Percentiles rank a stretch among this genome's conserved stretches.
Conservation (phyloP, 148 eudicot species). For the Oxyria digyna region DNA sequence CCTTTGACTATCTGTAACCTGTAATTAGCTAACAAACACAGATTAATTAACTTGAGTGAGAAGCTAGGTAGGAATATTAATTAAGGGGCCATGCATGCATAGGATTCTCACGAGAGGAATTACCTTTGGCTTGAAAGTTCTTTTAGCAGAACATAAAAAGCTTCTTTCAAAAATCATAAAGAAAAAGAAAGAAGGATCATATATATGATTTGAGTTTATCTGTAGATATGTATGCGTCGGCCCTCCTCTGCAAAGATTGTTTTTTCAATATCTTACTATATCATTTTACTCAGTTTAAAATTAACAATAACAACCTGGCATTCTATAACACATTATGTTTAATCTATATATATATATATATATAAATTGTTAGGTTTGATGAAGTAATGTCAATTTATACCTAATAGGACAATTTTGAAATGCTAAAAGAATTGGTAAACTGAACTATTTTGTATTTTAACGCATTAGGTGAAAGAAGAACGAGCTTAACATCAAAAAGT, state of each 20-base stretch:
- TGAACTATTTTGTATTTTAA: too few species aligned
- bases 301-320: too few species aligned
- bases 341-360: too few species aligned
- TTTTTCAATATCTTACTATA: too few species aligned
- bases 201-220: neutral
- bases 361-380: too few species aligned
- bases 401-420: too few species aligned
- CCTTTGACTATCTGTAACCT: neutral
- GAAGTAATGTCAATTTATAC: too few species aligned
- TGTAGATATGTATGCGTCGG: neutral
- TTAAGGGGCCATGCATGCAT: constrained; percentile 1
- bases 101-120: neutral
- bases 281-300: too few species aligned
- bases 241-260: neutral
- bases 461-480: too few species aligned
- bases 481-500: too few species aligned
- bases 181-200: neutral
- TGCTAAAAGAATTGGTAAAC: too few species aligned
- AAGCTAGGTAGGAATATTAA: neutral
- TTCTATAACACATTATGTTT: too few species aligned
- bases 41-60: neutral
- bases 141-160: neutral
- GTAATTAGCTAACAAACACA: neutral
- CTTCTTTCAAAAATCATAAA: neutral
- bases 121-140: neutral